Evolutionary conservation across 768 basidiomycete genomes (phyloP).

Genomic region (Rhizopogon salebrosus): DNA sequence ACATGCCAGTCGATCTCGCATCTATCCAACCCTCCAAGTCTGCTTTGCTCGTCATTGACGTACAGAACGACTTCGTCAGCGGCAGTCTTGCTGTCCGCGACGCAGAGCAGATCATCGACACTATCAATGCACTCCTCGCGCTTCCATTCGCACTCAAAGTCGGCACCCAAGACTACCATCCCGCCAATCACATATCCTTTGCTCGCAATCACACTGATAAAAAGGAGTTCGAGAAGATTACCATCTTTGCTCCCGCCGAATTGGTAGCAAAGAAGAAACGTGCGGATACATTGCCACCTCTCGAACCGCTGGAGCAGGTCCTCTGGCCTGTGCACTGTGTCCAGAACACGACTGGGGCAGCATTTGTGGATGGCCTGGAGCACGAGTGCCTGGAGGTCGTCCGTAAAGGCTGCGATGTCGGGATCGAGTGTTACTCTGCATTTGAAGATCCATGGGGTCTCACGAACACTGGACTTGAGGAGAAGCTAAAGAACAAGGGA

Average conservation of each 20-base stretch:
- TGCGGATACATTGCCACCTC: conserved; percentile 5
- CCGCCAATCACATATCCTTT: conserved; percentile 67
- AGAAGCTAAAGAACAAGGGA: conserved; percentile 31
- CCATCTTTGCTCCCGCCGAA: conserved; percentile 27
- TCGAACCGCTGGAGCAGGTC: conserved; percentile 39
- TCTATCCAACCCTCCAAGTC: conserved; percentile 5
- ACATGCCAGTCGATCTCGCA: neutral
- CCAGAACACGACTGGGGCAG: conserved; percentile 50
- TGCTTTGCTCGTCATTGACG: conserved; percentile 69
- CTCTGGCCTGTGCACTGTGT: conserved; percentile 86
- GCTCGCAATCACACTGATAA: conserved; percentile 43
- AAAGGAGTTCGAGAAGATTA: conserved; percentile 35
- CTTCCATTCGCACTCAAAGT: conserved; percentile 48
- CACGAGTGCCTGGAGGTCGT: conserved; percentile 38
- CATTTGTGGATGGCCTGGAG: conserved; percentile 52
- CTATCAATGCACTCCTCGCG: conserved; percentile 52
- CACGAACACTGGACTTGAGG: conserved; percentile 42
- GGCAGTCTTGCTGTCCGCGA: conserved; percentile 69
- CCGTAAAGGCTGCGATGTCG: conserved; percentile 50
- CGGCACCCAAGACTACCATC: conserved; percentile 58
- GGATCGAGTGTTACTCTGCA: conserved; percentile 78
- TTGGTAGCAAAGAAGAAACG: conserved; percentile 26
- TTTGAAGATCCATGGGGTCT: conserved; percentile 58
- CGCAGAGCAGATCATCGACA: conserved; percentile 52
- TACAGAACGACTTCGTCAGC: conserved; percentile 79